Evolutionary conservation across 768 basidiomycete species (phyloP), one percentile per base, ranked within the genome.

Genomic region (Mycena pura): DNA sequence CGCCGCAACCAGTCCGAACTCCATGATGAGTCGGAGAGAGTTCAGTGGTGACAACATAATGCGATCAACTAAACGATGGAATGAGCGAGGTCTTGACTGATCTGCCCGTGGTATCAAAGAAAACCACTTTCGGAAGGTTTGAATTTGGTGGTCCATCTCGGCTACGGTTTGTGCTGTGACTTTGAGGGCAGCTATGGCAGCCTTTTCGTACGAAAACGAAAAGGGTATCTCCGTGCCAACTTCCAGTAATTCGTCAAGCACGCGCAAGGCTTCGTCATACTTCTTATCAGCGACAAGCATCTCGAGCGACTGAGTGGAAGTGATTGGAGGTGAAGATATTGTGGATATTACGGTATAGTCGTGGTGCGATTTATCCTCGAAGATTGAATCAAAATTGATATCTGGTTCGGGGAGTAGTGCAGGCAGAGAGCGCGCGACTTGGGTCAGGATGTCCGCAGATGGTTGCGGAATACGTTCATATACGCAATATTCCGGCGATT

Each of bases 1-100:
- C 3, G 80, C 80, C n/a, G 77, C 74, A 5, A 78, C 70, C 41
- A 78, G 53, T 19, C 78, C 83, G 47, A 86, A 82, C 14, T 70
- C 74, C 54, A 77, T 66, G 15, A 84, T 60, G 24, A 84, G 73
- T 1, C 69, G 49, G 24, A 84, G 67, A 10, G 78, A 68, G 11
- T 68, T 68, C n/a, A 75, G 64, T 15, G 79, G 75, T 14, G 78
- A 71, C 15, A 51, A 39, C 15, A 68, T 41, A 62, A 81, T 67
- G 14, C 64, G 47, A 13, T 57, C 34, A 39, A 50, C 45, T n/a
- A 71, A 39, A 28, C 22, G 17, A 25, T 36, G 24, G 31, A 72
- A 70, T 36, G 13, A 27, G 34, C 58, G 47, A 9, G 63, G 43
- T 15, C 36, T 39, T 9, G 57, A 48, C 14, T 66, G 55, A 25